phyloP scores from a whole-genome alignment of 345 rosid species.

The Eucalyptus regnans region DNA sequence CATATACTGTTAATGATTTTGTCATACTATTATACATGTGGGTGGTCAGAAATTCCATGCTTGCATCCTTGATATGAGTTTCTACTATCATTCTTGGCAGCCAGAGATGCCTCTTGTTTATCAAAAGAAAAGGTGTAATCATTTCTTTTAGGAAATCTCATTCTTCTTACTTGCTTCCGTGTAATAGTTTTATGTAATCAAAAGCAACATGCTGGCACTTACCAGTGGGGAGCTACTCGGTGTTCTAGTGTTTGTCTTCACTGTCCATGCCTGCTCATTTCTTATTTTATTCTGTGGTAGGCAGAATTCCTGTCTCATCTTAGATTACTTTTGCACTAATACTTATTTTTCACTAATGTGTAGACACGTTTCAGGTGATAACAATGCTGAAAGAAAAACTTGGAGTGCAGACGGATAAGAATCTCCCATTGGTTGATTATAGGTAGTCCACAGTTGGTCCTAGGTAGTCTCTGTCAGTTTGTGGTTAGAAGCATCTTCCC shows the following conservation, averaged over 20 bases:
- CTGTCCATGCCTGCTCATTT: background rate
- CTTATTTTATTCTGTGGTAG: background rate
- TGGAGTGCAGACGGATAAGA: slow-evolving; percentile 59
- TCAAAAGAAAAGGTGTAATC: background rate
- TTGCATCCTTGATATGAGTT: background rate
- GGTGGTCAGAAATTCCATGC: background rate
- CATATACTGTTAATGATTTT: background rate
- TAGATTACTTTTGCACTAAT: background rate
- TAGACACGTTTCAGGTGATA: slow-evolving; percentile 46
- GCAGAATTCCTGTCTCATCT: background rate
- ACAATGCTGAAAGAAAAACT: slow-evolving; percentile 79
- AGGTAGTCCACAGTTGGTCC: slow-evolving; percentile 17
- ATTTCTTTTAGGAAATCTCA: background rate
- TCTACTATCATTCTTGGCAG: background rate
- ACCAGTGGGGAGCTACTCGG: background rate
- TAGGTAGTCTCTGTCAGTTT: background rate
- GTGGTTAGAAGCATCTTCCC: background rate
- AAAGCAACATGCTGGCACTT: background rate
- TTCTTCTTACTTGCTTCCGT: background rate
- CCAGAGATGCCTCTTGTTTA: background rate
- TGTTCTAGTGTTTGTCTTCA: background rate
- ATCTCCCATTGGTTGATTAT: slow-evolving; percentile 64
- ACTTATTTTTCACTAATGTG: background rate
- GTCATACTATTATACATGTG: background rate
- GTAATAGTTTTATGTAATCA: background rate